Conservation (phyloP, 2,329 filamentous ascomycete genomes). For the Cryphonectria parasitica region DNA sequence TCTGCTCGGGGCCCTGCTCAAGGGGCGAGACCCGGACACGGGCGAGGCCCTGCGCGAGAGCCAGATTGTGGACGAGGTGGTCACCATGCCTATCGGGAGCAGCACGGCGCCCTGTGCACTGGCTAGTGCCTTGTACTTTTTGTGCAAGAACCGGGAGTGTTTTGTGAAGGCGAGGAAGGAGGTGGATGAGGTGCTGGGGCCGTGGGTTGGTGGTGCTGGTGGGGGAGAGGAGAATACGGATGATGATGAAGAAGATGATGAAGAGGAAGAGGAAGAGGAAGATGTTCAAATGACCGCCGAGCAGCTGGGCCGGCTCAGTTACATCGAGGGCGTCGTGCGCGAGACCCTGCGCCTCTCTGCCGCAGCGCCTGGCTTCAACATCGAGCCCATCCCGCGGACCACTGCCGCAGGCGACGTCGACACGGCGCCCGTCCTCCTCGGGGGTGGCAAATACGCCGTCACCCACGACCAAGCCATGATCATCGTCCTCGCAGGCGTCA, state of each 20-base stretch:
- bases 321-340: constrained; percentile 57
- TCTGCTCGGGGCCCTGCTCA: constrained; percentile 62
- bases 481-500: constrained; percentile 53
- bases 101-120: constrained; percentile 53
- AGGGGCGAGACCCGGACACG: constrained; percentile 63
- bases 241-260: no score
- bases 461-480: constrained; percentile 54
- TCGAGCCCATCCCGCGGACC: constrained; percentile 50
- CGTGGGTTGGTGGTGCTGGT: background rate
- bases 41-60: constrained; percentile 60
- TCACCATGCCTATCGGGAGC: constrained; percentile 66
- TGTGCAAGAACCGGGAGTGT: constrained; percentile 54
- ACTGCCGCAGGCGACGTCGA: constrained; percentile 34
- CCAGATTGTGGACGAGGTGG: constrained; percentile 69
- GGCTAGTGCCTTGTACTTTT: constrained; percentile 51
- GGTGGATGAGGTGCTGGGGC: constrained; percentile 53
- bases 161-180: constrained; percentile 56
- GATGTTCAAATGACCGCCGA: constrained; percentile 47
- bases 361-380: constrained; percentile 59
- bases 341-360: constrained; percentile 59
- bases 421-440: constrained; percentile 51
- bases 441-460: constrained; percentile 53
- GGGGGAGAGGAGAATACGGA: no score
- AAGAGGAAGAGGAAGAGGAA: constrained; percentile 29
- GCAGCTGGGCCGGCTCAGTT: constrained; percentile 56